Base-by-base conservation (phyloP, 139 green algal species). In the Diplosphaera chodatii region DNA sequence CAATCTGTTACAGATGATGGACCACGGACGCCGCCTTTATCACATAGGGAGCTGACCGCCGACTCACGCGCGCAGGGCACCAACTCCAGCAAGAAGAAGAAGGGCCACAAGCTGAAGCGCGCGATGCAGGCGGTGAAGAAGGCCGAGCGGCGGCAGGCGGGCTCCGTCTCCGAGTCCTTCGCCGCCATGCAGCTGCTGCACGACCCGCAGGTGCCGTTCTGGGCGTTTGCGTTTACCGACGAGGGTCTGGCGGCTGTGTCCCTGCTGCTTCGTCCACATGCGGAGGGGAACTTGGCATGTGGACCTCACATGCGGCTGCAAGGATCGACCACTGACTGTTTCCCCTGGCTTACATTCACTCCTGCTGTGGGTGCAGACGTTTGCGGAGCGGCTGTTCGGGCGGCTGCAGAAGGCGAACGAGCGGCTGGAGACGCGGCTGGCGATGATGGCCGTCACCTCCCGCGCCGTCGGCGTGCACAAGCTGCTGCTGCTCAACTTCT, bases 401-500 rank as follows among this genome's bases (percentile, higher is more conserved):
- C 82, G 90, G 67, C 77, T 97, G 67, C 81, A 89, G 6, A 55
- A 56, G 70, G 84, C 82, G 41, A 76, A 78, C 30, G 89, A 96
- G 76, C 70, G 77, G 20, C 97, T 90, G 75, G 93, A 98, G 80
- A 89, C 86, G 22, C 87, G 87, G 30, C 67, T 94, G 65, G 78
- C 83, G 16, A 86, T 94, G 64, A 86, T 96, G 79, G 63, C 64
- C 18, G 73, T 95, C 32, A 30, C 89, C n/a, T 88, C 79, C 1
- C 85, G 95, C 27, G 73, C 91, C 21, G 84, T 98, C 30, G 93
- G 93, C 28, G 80, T 92, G 68, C 95, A 99, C 85, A 86, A 89
- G 77, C 86, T 99, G 56, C 83, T 99, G 55, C 77, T 96, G 48
- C 87, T 97, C 73, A 96, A 97, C 83, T 97, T 97, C 80, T 99